Percentiles rank a stretch among this genome's conserved stretches.
Evolutionary conservation across 306 rosid species (phyloP).

Genomic region (Potentilla sterilis): DNA sequence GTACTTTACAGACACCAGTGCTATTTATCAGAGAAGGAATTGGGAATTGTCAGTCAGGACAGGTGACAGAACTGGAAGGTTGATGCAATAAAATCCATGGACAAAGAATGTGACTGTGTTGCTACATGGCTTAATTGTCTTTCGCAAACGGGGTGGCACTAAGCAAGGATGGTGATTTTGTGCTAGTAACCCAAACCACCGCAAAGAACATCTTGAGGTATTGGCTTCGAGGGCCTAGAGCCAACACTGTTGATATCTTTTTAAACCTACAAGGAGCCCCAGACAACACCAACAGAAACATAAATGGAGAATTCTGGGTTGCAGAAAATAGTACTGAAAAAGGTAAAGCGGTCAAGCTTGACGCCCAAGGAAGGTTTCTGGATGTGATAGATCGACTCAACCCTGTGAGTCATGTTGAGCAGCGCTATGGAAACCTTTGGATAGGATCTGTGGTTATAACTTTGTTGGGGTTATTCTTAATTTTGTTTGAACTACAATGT

Average conservation of each 20-base stretch:
- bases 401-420: slow-evolving; percentile 57
- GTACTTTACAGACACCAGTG: slow-evolving; percentile 58
- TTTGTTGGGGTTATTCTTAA: not conserved
- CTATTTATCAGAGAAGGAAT: slow-evolving; percentile 47
- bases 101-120: slow-evolving; percentile 41
- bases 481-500: not conserved
- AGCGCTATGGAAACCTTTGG: slow-evolving; percentile 25
- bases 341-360: slow-evolving; percentile 34
- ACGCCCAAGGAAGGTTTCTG: slow-evolving; percentile 30
- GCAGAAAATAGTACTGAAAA: slow-evolving; percentile 46
- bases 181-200: slow-evolving; percentile 41
- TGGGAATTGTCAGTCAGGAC: slow-evolving; percentile 8
- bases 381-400: slow-evolving; percentile 46
- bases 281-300: slow-evolving; percentile 50
- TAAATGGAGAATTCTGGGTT: slow-evolving; percentile 49
- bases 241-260: slow-evolving; percentile 1
- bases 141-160: slow-evolving; percentile 66
- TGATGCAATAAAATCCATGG: slow-evolving; percentile 35
- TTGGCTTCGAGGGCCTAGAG: slow-evolving; percentile 32
- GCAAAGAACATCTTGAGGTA: slow-evolving; percentile 28
- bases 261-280: slow-evolving; percentile 33
- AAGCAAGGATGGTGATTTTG: slow-evolving; percentile 42
- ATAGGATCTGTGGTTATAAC: not conserved
- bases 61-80: slow-evolving; percentile 56
- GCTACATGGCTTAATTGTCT: slow-evolving; percentile 31